Base-by-base conservation (phyloP, 768 basidiomycete species). In the Agaricus sinodeliciosus region DNA sequence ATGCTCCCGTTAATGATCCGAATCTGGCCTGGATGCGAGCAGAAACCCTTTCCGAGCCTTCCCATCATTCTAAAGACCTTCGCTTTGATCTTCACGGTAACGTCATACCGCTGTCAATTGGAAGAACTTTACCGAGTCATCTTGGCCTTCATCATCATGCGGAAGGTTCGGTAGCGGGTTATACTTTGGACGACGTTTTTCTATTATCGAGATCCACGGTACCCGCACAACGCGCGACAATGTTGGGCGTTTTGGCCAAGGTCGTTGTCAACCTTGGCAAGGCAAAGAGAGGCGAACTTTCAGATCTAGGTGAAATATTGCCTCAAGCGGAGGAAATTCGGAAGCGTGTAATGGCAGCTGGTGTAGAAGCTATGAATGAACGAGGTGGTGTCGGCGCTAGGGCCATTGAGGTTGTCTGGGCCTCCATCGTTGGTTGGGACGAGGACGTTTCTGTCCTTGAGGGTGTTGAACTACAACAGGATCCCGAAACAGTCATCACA, bases 101-200 rank as follows among this genome's bases (percentile, higher is more conserved):
- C 9, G 79, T 81, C 0, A 84, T 95, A n/a, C 73, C 88, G 1
- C 54, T 70, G 0, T 62, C 72, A 2, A 60, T 82, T 2, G 78
- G 81, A 2, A 65, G 73, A 0, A 73, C 72, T 1, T 72, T 95
- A 2, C 93, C 92, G 1, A 85, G 89, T 0, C 85, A 93, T 68
- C 76, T 92, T 5, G 94, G 94, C 3, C 72, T 95, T 3, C 93
- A 97, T 66, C 94, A 96, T 63, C 94, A 95, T 62, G 85, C 92
- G 0, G 84, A 90, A 51, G 79, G 85, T 1, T 68, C 73, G 28
- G 81, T 77, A 52, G 94, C 94, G 0, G 94, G 93, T 0, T 96
- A 96, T 67, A 94, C 90, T 0, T 70, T 95, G 1, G 84, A 90
- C 41, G 94, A 95, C 55, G 74, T 95, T 3, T 84, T 94, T 42